Conservation (phyloP, 345 rosid genomes). For the Brassica rapa region DNA sequence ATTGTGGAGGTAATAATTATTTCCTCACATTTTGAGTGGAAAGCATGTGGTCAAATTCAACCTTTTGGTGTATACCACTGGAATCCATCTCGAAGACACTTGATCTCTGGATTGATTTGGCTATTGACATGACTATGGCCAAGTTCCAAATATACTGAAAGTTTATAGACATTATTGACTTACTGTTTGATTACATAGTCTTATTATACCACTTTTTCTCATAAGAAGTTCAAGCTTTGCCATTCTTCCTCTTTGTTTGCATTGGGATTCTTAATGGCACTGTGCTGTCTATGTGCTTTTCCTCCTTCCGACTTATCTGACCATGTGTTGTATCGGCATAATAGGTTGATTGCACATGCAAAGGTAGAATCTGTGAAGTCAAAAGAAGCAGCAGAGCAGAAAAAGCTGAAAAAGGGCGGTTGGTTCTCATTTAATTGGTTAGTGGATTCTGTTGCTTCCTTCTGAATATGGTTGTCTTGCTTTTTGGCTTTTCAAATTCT, state of each 20-base stretch:
- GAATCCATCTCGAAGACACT: conserved; percentile 2
- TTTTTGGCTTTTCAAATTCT: conserved; percentile 17
- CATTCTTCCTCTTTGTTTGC: conserved; percentile 18
- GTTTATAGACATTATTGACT: background rate
- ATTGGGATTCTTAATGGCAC: conserved; percentile 15
- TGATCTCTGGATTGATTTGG: conserved; percentile 25
- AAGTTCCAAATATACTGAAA: conserved; percentile 7
- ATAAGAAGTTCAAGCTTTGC: conserved; percentile 16
- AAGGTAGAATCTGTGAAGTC: conserved; percentile 90
- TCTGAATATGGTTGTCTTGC: conserved; percentile 9
- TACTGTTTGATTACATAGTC: conserved; percentile 11
- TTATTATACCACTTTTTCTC: conserved; percentile 5
- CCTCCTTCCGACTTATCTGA: conserved; percentile 11
- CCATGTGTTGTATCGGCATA: conserved; percentile 25
- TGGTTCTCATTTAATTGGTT: conserved; percentile 94
- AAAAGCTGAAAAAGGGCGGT: conserved; percentile 68
- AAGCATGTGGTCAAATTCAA: conserved; percentile 20
- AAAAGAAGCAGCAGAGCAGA: conserved; percentile 92
- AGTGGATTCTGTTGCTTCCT: conserved; percentile 38
- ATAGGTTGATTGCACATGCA: conserved; percentile 98
- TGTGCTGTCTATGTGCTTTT: conserved; percentile 15
- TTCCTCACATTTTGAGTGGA: conserved; percentile 15
- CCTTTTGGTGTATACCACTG: conserved; percentile 20
- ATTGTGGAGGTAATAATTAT: conserved; percentile 77
- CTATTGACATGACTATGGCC: conserved; percentile 21